Conservation (phyloP, 257 asterid species). For the Solanum piurae region DNA sequence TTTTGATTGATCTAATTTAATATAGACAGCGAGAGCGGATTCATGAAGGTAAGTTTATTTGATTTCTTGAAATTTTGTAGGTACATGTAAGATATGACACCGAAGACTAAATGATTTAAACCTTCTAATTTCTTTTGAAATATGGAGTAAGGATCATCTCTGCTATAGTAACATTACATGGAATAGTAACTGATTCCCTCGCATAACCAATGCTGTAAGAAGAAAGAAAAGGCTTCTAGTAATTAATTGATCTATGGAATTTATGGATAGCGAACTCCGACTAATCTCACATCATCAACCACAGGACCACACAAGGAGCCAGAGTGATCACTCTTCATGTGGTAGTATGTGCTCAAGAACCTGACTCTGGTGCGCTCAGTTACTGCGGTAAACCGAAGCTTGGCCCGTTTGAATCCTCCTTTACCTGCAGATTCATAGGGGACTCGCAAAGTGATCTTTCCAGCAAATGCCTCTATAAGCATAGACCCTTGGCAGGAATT, state of each 20-base stretch:
- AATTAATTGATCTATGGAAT: not conserved
- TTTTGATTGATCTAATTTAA: not conserved
- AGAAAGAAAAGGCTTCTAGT: not conserved
- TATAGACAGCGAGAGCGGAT: not conserved
- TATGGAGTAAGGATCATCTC: not conserved
- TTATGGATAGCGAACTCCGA: constrained; percentile 20
- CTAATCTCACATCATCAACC: constrained; percentile 56
- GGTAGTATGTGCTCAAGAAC: constrained; percentile 59
- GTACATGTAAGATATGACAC: not conserved
- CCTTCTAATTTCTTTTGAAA: not conserved
- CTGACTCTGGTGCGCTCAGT: constrained; percentile 36
- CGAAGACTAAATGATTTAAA: not conserved
- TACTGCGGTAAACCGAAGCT: constrained; percentile 38
- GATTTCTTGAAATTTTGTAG: not conserved
- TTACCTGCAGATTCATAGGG: constrained; percentile 46
- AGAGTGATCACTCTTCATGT: constrained; percentile 53
- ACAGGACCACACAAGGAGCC: constrained; percentile 86
- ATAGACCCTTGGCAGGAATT: constrained; percentile 62
- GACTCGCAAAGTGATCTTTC: constrained; percentile 22
- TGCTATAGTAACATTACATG: not conserved
- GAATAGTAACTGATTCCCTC: not conserved
- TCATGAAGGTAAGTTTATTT: not conserved
- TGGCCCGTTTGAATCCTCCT: constrained; percentile 53
- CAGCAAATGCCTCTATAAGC: constrained; percentile 61
- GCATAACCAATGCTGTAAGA: not conserved